Evolutionary conservation across 2,329 filamentous ascomycete genomes (phyloP).

Genomic region (Paecilomyces sp.): DNA sequence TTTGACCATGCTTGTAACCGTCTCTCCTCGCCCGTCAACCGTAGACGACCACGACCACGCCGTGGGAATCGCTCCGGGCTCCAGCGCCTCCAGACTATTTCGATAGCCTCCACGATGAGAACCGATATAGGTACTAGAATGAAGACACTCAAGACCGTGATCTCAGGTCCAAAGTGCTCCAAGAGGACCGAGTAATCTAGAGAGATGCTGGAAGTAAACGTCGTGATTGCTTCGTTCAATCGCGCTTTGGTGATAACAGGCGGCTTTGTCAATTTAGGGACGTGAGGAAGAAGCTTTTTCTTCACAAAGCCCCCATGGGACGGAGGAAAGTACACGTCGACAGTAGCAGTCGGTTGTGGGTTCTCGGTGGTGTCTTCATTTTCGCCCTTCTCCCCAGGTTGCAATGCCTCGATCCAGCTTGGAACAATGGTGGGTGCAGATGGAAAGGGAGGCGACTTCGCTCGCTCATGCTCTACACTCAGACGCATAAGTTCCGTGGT

Average conservation of each 20-base stretch:
- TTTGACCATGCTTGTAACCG: constrained; percentile 11
- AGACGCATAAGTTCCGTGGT: background rate
- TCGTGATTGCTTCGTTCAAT: background rate
- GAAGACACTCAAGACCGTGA: constrained; percentile 13
- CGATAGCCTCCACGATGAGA: constrained; percentile 11
- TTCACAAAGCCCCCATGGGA: background rate
- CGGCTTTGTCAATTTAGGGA: background rate
- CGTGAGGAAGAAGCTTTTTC: background rate
- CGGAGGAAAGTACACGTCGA: background rate
- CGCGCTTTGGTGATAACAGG: background rate
- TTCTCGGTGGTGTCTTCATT: background rate
- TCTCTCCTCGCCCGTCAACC: constrained; percentile 11
- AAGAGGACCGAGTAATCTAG: constrained; percentile 3
- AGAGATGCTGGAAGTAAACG: background rate
- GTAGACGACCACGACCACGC: constrained; percentile 11
- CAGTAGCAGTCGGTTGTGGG: background rate
- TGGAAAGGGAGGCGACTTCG: background rate
- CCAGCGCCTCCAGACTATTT: constrained; percentile 6
- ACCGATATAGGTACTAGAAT: constrained; percentile 14
- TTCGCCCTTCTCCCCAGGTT: background rate
- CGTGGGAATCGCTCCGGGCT: constrained; percentile 11
- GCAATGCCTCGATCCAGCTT: background rate
- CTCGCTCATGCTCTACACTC: background rate
- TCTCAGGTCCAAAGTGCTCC: constrained; percentile 10
- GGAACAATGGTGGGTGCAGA: background rate